phyloP scores from a whole-genome alignment of 2,329 filamentous ascomycete species.

The Neofusicoccum parvum region DNA sequence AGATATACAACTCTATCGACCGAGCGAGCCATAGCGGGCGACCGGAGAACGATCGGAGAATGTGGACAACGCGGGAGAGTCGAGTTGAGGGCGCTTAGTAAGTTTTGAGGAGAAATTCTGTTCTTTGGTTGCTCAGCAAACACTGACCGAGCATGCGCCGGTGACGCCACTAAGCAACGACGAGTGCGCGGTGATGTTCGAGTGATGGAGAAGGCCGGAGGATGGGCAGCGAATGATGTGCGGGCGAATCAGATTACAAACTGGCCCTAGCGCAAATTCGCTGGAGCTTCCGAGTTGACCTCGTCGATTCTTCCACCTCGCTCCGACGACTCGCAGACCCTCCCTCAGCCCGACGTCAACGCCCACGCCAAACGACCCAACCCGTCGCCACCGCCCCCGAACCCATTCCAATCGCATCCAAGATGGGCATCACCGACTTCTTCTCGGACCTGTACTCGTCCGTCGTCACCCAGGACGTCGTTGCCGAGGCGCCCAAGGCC shows the following conservation, averaged over 20 bases:
- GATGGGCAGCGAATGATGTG: slow-evolving; percentile 17
- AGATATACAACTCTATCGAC: too few species aligned
- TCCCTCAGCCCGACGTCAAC: slow-evolving; percentile 18
- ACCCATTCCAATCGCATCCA: slow-evolving; percentile 10
- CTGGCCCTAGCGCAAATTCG: slow-evolving; percentile 18
- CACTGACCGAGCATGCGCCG: too few species aligned
- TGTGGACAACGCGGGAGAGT: background rate
- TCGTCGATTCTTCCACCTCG: slow-evolving; percentile 21
- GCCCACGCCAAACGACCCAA: background rate
- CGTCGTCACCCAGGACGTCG: slow-evolving; percentile 54
- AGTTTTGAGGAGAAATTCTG: too few species aligned
- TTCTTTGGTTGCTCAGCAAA: background rate
- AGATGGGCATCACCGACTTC: slow-evolving; percentile 66
- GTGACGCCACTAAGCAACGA: background rate
- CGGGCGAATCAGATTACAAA: slow-evolving; percentile 21
- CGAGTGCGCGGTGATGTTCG: background rate
- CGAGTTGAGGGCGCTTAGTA: background rate
- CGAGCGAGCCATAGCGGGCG: background rate
- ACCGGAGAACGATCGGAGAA: background rate
- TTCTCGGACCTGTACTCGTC: slow-evolving; percentile 66
- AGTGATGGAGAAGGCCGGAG: background rate
- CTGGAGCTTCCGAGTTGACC: slow-evolving; percentile 11
- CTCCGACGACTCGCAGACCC: slow-evolving; percentile 12
- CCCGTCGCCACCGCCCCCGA: background rate
- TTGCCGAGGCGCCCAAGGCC: slow-evolving; percentile 50